Evolutionary conservation across 352 stramenopile species (phyloP).

Genomic region (Globisporangium uncinulatum): DNA sequence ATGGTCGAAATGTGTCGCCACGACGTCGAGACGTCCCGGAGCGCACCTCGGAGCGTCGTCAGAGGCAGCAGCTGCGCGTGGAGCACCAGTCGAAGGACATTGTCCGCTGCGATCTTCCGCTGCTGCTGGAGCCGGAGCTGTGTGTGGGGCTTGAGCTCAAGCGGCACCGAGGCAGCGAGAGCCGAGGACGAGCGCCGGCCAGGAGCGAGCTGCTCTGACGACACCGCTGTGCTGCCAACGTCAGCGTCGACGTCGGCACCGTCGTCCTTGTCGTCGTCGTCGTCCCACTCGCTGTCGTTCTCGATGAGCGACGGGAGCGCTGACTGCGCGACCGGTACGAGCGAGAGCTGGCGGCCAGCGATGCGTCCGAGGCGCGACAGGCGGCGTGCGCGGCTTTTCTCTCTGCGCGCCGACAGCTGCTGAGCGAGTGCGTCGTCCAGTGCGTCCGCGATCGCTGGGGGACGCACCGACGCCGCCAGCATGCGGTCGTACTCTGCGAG

Average conservation of each 20-base stretch:
- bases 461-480: slow-evolving; percentile 44
- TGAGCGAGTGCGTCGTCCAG: slow-evolving; percentile 64
- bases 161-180: neutral
- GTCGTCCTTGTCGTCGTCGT: slow-evolving; percentile 32
- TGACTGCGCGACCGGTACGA: slow-evolving; percentile 34
- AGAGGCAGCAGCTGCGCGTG: slow-evolving; percentile 32
- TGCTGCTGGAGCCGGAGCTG: slow-evolving; percentile 12
- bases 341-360: slow-evolving; percentile 36
- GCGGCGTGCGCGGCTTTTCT: slow-evolving; percentile 50
- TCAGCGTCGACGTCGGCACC: slow-evolving; percentile 7
- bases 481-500: slow-evolving; percentile 50
- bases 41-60: slow-evolving; percentile 21
- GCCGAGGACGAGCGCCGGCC: neutral
- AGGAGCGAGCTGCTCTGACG: neutral
- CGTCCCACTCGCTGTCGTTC: slow-evolving; percentile 47
- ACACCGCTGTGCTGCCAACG: neutral
- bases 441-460: slow-evolving; percentile 64
- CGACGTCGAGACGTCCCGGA: slow-evolving; percentile 37
- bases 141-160: slow-evolving; percentile 1
- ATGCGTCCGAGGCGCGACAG: slow-evolving; percentile 59
- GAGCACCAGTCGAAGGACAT: slow-evolving; percentile 38
- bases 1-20: slow-evolving; percentile 38
- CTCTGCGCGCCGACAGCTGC: slow-evolving; percentile 50
- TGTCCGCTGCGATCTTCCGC: slow-evolving; percentile 22
- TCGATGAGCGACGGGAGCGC: slow-evolving; percentile 21